These are phyloP conservation scores for Bretziella fagacearum DNA, from an alignment of 2,329 filamentous ascomycete species.

Conservation along the genomic window DNA sequence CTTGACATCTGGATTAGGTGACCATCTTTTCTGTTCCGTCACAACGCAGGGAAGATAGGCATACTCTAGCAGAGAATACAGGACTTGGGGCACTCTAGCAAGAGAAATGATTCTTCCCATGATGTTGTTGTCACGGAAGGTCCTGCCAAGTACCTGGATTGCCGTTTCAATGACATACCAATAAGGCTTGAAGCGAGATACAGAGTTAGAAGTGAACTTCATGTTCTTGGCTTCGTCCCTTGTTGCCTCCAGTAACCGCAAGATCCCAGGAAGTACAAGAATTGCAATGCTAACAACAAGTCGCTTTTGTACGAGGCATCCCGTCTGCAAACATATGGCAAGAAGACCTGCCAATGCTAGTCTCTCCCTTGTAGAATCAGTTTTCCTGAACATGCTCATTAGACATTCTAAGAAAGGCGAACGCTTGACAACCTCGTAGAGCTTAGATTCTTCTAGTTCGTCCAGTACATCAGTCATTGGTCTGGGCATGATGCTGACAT, in stretches of 20 bases:
- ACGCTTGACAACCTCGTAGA: neutral
- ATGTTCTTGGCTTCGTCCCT: neutral
- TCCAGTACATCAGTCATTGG: no score
- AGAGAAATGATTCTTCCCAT: no score
- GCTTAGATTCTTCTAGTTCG: neutral
- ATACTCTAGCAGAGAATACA: no score
- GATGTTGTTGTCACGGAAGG: no score
- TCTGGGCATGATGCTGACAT: no score
- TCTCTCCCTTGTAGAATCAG: neutral
- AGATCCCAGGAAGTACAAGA: neutral
- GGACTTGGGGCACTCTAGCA: no score
- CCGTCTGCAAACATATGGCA: neutral
- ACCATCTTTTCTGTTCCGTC: no score
- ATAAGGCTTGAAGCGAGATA: neutral
- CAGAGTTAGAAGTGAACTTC: neutral
- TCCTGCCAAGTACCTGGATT: no score
- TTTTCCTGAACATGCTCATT: neutral
- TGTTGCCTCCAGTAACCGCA: neutral
- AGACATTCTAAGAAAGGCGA: neutral
- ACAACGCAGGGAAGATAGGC: no score
- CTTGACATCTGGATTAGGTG: no score
- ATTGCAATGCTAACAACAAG: neutral
- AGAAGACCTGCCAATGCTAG: neutral
- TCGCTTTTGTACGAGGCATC: neutral
- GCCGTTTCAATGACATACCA: no score